Base-by-base conservation (phyloP, 1,284 basidiomycete species). In the Microbotryomycetes sp. region DNA sequence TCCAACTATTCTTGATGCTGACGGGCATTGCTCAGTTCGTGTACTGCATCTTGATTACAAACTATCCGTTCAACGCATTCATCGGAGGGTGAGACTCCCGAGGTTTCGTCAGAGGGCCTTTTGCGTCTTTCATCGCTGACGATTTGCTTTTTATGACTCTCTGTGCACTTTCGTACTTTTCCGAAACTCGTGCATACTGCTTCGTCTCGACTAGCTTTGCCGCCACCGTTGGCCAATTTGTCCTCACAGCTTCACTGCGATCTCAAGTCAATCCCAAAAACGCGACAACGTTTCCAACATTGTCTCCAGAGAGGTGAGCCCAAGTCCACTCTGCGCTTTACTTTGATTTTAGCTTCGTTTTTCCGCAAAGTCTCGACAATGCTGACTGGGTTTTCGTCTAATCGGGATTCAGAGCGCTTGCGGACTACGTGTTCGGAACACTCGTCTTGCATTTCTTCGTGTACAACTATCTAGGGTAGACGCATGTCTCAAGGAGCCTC, bases 361-460 rank as follows among this genome's bases (percentile, higher is more conserved):
- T n/a, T n/a, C n/a, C n/a, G n/a, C n/a, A n/a, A n/a, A n/a, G n/a
- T n/a, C n/a, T n/a, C n/a, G n/a, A n/a, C n/a, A n/a, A n/a, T n/a
- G n/a, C n/a, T n/a, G n/a, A n/a, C n/a, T n/a, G n/a, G n/a, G n/a
- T n/a, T n/a, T n/a, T n/a, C n/a, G n/a, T n/a, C n/a, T n/a, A n/a
- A n/a, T n/a, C n/a, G n/a, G n/a, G n/a, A n/a, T n/a, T 23, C 75
- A 96, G 91, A 72, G 92, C 92, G 27, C 98, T 99, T 73, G 92
- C 89, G 49, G 96, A 99, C 75, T 98, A 97, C 73, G 87, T 89
- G 29, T 78, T 96, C 54, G 93, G 92, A 18, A 94, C 91, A 1
- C 85, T 98, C 64, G 85, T 97, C 48, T 80, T 99, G 54, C 94
- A 99, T 78, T 94, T 97, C 79, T 98, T 98, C 75, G 92, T 96